Evolutionary conservation across 2,329 filamentous ascomycete species (phyloP), one percentile per base, ranked within the genome.

Genomic region (Aspergillus uvarum): DNA sequence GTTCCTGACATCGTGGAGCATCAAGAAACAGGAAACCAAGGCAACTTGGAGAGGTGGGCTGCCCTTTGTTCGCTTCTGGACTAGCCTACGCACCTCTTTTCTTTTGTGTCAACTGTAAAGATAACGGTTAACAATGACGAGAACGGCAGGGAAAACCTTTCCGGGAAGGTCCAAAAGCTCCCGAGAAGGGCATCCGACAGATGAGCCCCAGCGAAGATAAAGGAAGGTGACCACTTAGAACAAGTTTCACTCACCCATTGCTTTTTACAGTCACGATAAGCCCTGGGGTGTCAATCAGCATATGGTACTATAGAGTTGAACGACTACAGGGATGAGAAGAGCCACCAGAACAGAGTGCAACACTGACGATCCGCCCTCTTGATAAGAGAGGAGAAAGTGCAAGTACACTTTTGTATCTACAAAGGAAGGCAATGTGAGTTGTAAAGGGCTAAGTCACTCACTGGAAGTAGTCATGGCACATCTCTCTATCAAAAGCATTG

Each of bases 381-480:
- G 42, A 47, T 16, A 47, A 55, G n/a, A 16, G n/a, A 11, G n/a
- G 8, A 21, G 29, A 14, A 38, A n/a, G 12, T 35, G 51, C 16
- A 22, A 14, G 31, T 19, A 44, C 22, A 19, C 5, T 42, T n/a
- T 16, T 19, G 38, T n/a, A 8, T 44, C 5, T 3, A 16, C 8
- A 14, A 2, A 53, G 11, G 47, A 51, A 56, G 22, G 11, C 4
- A 8, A 31, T 19, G 8, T 19, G n/a, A n/a, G 19, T 19, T 22
- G n/a, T 8, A 16, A 26, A 7, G 26, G 21, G 21, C 5, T 3
- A n/a, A 8, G 31, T 55, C 29, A 67, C 90, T 78, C 75, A 97
- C 92, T 97, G 91, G 73, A 99, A 98, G 74, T 96, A 98, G 76
- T 98, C 94, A 65, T 84, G 83, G 74, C 95, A 99, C 89, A 98